phyloP scores from a whole-genome alignment of 2,329 filamentous ascomycete genomes.

The Colletotrichum sp. region DNA sequence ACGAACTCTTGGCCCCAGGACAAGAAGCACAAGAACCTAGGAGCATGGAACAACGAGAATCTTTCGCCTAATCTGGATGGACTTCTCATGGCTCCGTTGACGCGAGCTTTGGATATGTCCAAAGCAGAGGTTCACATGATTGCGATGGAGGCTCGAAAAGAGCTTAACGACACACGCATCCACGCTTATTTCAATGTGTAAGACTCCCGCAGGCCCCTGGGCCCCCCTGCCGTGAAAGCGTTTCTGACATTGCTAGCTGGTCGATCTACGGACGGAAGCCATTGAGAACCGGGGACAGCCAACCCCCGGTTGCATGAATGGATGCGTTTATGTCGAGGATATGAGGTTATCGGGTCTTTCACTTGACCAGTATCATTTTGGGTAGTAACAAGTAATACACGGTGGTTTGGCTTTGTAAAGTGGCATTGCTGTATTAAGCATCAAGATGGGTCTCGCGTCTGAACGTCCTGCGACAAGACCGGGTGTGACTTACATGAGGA shows the following conservation, averaged over 20 bases:
- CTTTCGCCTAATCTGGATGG: not conserved
- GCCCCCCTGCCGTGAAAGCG: not conserved
- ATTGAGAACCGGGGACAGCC: not conserved
- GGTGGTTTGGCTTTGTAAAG: not conserved
- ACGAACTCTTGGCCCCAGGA: constrained; percentile 35
- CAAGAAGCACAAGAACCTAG: constrained; percentile 31
- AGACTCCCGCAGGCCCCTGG: not conserved
- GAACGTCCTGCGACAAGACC: not conserved
- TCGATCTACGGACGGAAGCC: not conserved
- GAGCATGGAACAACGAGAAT: constrained; percentile 9
- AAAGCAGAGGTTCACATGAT: not conserved
- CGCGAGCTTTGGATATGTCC: not conserved
- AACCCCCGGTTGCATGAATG: not conserved
- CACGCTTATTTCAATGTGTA: not conserved
- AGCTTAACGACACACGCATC: not conserved
- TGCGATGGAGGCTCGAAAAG: not conserved
- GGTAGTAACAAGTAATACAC: not conserved
- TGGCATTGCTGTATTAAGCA: not conserved
- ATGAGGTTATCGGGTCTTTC: not conserved
- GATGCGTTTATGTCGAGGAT: not conserved
- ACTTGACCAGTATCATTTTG: not conserved
- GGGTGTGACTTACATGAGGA: not conserved
- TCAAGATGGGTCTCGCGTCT: not conserved
- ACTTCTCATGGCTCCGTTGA: not conserved
- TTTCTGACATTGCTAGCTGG: not conserved